These are phyloP conservation scores for Pythium phragmiticola DNA, from an alignment of 352 stramenopile genomes.

Conservation along the genomic window DNA sequence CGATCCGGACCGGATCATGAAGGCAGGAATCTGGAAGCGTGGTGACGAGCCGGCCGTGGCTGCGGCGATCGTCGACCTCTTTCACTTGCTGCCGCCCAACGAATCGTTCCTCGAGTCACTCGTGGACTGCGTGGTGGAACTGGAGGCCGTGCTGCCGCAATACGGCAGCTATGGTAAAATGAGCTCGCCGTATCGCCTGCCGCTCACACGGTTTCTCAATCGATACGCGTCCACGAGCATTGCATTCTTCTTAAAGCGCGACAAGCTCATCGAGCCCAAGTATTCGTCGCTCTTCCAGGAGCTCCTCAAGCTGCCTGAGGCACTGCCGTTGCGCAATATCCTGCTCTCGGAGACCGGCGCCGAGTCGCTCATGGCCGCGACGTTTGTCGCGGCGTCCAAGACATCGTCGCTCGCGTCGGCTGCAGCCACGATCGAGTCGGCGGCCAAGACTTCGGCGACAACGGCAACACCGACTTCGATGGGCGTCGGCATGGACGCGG, in stretches of 20 bases:
- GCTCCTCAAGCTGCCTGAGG: conserved; percentile 91
- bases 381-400: conserved; percentile 85
- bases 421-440: conserved; percentile 8
- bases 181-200: conserved; percentile 90
- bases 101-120: conserved; percentile 95
- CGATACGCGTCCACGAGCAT: conserved; percentile 84
- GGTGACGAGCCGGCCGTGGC: conserved; percentile 95
- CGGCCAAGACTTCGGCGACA: conserved; percentile 28
- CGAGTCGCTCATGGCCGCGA: conserved; percentile 90
- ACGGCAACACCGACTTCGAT: background rate
- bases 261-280: conserved; percentile 77
- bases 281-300: conserved; percentile 95
- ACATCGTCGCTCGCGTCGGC: conserved; percentile 35
- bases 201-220: conserved; percentile 93
- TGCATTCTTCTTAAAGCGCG: conserved; percentile 87
- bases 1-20: conserved; percentile 88
- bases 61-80: conserved; percentile 95
- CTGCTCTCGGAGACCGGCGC: conserved; percentile 87
- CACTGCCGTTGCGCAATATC: conserved; percentile 82
- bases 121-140: conserved; percentile 93
- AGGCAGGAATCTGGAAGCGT: conserved; percentile 91
- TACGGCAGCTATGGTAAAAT: conserved; percentile 90
- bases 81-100: conserved; percentile 94
- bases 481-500: conserved; percentile 2
- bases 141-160: conserved; percentile 90